Evolutionary conservation across 768 basidiomycete species (phyloP).

Genomic region (Suillus tomentosus): DNA sequence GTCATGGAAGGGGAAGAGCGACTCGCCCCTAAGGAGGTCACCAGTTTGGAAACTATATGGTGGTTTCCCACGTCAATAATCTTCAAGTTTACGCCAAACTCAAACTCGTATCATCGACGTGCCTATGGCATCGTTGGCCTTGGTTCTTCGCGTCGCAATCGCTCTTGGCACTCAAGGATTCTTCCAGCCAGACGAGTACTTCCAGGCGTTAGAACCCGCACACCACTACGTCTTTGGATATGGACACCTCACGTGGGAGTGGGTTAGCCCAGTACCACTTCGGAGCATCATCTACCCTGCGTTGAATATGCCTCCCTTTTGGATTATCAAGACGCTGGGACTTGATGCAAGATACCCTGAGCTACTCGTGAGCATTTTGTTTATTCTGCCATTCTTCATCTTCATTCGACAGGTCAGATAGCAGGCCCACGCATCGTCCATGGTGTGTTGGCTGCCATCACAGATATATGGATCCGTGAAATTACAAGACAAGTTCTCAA

Average conservation of each 20-base stretch:
- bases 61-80: background rate
- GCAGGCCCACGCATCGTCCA: constrained; percentile 74
- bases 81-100: background rate
- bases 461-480: constrained; percentile 73
- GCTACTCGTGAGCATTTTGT: constrained; percentile 59
- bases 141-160: constrained; percentile 51
- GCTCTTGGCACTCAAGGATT: constrained; percentile 78
- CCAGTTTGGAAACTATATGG: too few relatives aligned
- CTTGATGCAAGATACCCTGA: constrained; percentile 49
- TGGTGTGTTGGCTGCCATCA: constrained; percentile 73
- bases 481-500: constrained; percentile 63
- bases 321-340: constrained; percentile 56
- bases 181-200: constrained; percentile 98
- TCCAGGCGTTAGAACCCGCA: constrained; percentile 92
- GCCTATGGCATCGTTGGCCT: background rate
- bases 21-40: too few relatives aligned
- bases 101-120: background rate
- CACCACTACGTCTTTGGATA: constrained; percentile 89
- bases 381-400: background rate
- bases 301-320: constrained; percentile 79
- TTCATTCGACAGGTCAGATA: constrained; percentile 47
- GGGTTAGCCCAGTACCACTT: constrained; percentile 70
- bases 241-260: constrained; percentile 96
- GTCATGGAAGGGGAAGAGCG: background rate
- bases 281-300: constrained; percentile 82